phyloP scores from a whole-genome alignment of 2,329 filamentous ascomycete genomes.

The Talaromyces funiculosus region DNA sequence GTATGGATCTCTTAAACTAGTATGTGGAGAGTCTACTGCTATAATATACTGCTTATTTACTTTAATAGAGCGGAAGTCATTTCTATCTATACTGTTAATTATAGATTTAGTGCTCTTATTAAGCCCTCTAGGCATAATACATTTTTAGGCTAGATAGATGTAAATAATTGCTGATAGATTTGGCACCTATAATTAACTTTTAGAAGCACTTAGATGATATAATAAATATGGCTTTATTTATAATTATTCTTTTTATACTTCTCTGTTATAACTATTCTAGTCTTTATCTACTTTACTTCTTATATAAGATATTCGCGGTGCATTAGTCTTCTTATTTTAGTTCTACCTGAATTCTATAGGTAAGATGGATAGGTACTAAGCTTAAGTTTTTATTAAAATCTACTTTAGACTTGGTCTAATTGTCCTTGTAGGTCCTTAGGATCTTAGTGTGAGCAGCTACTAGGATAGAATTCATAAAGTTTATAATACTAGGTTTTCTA shows the following conservation, averaged over 20 bases:
- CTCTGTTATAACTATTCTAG: not conserved
- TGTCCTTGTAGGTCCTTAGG: not conserved
- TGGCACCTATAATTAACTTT: not conserved
- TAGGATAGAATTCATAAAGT: too few species aligned
- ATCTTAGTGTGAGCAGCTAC: too few species aligned
- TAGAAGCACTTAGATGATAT: not conserved
- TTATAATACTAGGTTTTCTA: too few species aligned
- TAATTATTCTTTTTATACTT: not conserved
- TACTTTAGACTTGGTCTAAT: not conserved
- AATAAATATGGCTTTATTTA: not conserved
- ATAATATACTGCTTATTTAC: not conserved
- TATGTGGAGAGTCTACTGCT: not conserved
- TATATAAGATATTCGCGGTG: not conserved
- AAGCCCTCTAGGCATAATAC: not conserved
- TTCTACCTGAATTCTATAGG: not conserved
- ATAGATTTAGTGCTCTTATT: not conserved
- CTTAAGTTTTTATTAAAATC: not conserved
- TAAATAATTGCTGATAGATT: not conserved
- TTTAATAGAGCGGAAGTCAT: not conserved
- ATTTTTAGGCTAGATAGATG: not conserved
- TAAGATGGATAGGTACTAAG: not conserved
- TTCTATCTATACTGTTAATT: not conserved
- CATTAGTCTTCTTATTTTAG: not conserved
- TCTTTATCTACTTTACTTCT: not conserved
- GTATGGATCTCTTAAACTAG: not conserved